A percentile compares a stretch with the other conserved stretches of the same genome.
Evolutionary conservation across 2,329 filamentous ascomycete genomes (phyloP).

Genomic region (Zymoseptoria passerinii): DNA sequence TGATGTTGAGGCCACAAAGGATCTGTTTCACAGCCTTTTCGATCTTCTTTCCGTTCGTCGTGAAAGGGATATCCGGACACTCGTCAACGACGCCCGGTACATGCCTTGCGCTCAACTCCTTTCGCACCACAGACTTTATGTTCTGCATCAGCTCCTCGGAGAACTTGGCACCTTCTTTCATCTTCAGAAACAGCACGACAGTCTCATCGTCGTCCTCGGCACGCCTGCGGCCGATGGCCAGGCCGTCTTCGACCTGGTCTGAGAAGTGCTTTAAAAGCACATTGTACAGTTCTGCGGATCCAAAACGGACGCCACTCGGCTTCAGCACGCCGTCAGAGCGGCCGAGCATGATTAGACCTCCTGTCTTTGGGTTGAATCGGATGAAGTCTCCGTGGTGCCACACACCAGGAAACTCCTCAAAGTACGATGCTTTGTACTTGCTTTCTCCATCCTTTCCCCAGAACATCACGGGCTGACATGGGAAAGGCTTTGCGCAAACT

Average conservation of each 20-base stretch:
- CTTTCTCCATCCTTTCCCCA: constrained; percentile 63
- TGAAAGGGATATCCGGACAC: constrained; percentile 80
- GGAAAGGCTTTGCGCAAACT: constrained; percentile 78
- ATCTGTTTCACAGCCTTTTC: constrained; percentile 97
- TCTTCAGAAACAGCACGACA: constrained; percentile 80
- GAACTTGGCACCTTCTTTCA: constrained; percentile 53
- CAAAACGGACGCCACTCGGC: constrained; percentile 83
- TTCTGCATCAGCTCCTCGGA: constrained; percentile 50
- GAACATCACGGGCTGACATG: constrained; percentile 84
- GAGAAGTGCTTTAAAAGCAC: constrained; percentile 78
- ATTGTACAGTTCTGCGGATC: constrained; percentile 93
- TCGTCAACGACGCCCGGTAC: constrained; percentile 77
- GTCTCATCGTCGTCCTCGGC: constrained; percentile 71
- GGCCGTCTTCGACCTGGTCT: constrained; percentile 68
- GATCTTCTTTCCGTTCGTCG: constrained; percentile 95
- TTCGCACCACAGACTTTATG: constrained; percentile 62
- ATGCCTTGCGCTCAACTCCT: constrained; percentile 78
- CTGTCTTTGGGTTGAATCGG: constrained; percentile 58
- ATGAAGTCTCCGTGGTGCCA: constrained; percentile 98
- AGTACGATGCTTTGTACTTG: constrained; percentile 82
- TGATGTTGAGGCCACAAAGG: constrained; percentile 74
- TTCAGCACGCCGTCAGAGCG: constrained; percentile 90
- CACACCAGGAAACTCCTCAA: constrained; percentile 66
- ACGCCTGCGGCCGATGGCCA: constrained; percentile 73
- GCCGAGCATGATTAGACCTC: constrained; percentile 82